Percentiles rank a stretch among this genome's conserved stretches.
Evolutionary conservation across 2,329 filamentous ascomycete genomes (phyloP).

Genomic region (Setomelanomma holmii): DNA sequence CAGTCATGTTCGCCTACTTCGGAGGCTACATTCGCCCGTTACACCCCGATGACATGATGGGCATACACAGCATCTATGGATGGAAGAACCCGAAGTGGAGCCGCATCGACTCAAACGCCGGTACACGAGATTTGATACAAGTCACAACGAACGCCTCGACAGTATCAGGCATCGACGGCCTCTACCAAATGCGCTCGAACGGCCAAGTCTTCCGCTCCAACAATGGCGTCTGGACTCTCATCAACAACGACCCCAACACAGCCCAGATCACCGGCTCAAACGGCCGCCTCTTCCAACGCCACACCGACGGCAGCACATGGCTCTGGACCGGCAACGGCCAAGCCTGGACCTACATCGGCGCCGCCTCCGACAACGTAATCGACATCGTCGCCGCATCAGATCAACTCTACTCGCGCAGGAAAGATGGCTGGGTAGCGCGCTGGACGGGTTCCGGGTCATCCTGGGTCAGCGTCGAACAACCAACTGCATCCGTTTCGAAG

Average conservation of each 20-base stretch:
- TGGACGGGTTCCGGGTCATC: conserved; percentile 26
- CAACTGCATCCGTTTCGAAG: conserved; percentile 14
- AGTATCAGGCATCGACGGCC: conserved; percentile 21
- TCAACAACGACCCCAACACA: conserved; percentile 36
- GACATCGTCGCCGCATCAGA: conserved; percentile 36
- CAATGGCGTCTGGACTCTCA: conserved; percentile 22
- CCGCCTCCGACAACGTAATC: conserved; percentile 27
- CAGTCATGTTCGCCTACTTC: conserved; percentile 40
- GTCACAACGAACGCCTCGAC: conserved; percentile 20
- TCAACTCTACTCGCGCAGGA: conserved; percentile 36
- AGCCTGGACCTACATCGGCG: conserved; percentile 31
- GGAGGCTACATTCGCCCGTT: conserved; percentile 28
- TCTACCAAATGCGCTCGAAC: conserved; percentile 36
- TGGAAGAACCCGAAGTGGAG: conserved; percentile 38
- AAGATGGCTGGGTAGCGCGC: conserved; percentile 37
- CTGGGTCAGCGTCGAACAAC: conserved; percentile 34
- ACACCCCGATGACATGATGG: conserved; percentile 37
- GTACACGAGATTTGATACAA: conserved; percentile 23
- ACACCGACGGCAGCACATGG: conserved; percentile 34
- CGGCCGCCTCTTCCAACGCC: conserved; percentile 35
- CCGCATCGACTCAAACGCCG: conserved; percentile 26
- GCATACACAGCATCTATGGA: conserved; percentile 36
- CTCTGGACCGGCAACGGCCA: conserved; percentile 24
- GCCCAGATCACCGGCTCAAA: conserved; percentile 34
- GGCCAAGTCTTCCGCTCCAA: conserved; percentile 33